phyloP scores from a whole-genome alignment of 225 moss, liverwort and hornwort genomes.

The Physcomitrellopsis africana region DNA sequence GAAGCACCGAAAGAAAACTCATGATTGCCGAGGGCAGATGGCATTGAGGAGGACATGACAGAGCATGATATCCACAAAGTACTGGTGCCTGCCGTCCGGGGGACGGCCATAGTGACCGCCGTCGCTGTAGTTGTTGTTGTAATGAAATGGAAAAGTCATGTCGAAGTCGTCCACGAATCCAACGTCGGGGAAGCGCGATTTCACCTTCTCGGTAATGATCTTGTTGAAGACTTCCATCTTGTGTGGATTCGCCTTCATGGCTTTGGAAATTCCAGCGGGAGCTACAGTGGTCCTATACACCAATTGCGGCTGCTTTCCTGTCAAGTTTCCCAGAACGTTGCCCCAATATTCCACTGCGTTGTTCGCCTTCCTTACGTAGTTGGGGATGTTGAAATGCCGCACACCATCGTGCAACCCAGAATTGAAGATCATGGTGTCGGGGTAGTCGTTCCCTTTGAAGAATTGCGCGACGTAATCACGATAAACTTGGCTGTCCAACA shows the following conservation, averaged over 20 bases:
- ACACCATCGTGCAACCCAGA: constrained; percentile 72
- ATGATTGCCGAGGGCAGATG: constrained; percentile 9
- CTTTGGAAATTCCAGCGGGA: constrained; percentile 41
- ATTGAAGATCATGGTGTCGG: constrained; percentile 64
- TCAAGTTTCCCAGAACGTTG: constrained; percentile 24
- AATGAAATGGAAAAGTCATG: constrained; percentile 77
- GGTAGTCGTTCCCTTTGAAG: constrained; percentile 34
- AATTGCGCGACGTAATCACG: constrained; percentile 34
- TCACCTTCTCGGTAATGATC: constrained; percentile 60
- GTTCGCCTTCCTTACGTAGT: constrained; percentile 34
- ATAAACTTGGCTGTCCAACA: constrained; percentile 33
- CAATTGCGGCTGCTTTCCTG: constrained; percentile 8
- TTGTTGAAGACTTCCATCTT: constrained; percentile 57
- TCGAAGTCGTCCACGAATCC: constrained; percentile 68
- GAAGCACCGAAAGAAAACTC: too few species aligned
- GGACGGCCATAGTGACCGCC: constrained; percentile 76
- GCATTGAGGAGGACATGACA: constrained; percentile 41
- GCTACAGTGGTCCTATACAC: constrained; percentile 49
- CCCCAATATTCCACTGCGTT: constrained; percentile 52
- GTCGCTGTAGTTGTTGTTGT: constrained; percentile 62
- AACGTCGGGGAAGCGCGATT: constrained; percentile 39
- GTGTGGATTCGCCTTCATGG: constrained; percentile 34
- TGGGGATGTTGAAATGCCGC: constrained; percentile 29
- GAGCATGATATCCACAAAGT: constrained; percentile 58
- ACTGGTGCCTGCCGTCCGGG: constrained; percentile 46